Base-by-base conservation (phyloP, 1,284 basidiomycete species). In the Rhodotorula mucilaginosa region DNA sequence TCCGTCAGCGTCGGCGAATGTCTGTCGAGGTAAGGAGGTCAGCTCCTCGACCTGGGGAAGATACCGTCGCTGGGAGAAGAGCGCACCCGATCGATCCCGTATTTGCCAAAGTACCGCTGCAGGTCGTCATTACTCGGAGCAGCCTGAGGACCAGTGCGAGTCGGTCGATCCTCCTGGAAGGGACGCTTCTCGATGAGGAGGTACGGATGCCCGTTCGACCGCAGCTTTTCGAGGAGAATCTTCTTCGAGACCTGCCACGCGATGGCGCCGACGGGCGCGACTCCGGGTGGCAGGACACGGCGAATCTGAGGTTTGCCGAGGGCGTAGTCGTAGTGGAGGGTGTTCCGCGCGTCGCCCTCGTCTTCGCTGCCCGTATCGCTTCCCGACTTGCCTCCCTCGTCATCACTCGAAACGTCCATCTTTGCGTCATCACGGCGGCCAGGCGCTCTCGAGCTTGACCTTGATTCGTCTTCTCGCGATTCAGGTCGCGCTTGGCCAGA, bases 1-100 rank as follows among this genome's bases (percentile, higher is more conserved):
- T 47, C 79, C 80, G 13, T 68, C 54, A 2, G 74, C 70, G 61
- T 81, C 79, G 59, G 76, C 74, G 21, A 78, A 72, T 10, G 82
- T 74, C 76, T 79, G 73, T 5, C 23, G 49, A 39, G 62, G n/a
- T 19, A n/a, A 10, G 1, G 10, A n/a, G 3, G 21, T 46, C 47
- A 68, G 64, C 5, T 29, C 46, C 15, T 12, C 16, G 57, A 5
- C 3, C 8, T 15, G 16, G 18, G 18, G 26, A 23, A n/a, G 29
- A 3, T 16, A 15, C 26, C 13, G 26, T 3, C 12, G 26, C 15
- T 16, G 48, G 13, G 31, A 29, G 19, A 31, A 75, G 46, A 59
- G 60, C 54, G 77, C 63, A 59, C 70, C 34, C 68, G 65, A 39
- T 72, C 68, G 44, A 75, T 67, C 12, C 65, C 63, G 29, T 61